Percentiles rank a stretch among this genome's conserved stretches.
Evolutionary conservation across 2,329 filamentous ascomycete species (phyloP).

Genomic region (Sclerotinia sclerotiorum): DNA sequence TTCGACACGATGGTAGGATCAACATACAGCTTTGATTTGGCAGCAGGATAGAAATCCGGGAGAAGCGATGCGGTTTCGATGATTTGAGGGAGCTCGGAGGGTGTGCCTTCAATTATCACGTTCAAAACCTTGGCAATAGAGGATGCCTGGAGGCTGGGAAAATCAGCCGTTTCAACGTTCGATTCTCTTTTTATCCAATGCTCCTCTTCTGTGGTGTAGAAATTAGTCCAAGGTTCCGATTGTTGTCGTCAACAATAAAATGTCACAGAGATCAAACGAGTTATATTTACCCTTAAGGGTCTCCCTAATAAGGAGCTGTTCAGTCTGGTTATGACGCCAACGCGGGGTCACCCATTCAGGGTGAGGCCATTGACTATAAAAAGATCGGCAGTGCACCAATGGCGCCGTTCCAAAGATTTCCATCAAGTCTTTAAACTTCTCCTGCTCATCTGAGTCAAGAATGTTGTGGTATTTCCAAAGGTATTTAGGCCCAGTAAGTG

Average conservation of each 20-base stretch:
- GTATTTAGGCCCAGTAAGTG: constrained; percentile 14
- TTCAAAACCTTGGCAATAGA: constrained; percentile 1
- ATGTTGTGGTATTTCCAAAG: background rate
- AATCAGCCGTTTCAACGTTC: background rate
- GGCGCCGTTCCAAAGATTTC: background rate
- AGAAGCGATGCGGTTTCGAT: constrained; percentile 12
- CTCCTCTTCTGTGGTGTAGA: background rate
- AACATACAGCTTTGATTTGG: constrained; percentile 13
- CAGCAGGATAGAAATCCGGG: constrained; percentile 14
- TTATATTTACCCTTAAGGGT: background rate
- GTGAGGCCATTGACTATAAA: constrained; percentile 12
- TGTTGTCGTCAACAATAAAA: background rate
- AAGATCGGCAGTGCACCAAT: constrained; percentile 6
- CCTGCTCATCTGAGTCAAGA: background rate
- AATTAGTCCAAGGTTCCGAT: background rate
- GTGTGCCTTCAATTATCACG: background rate
- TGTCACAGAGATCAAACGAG: background rate
- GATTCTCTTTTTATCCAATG: background rate
- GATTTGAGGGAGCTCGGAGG: constrained; percentile 11
- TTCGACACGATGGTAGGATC: constrained; percentile 1
- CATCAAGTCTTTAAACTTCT: background rate
- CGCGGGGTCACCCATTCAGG: background rate
- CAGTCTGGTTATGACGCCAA: background rate
- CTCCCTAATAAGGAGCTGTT: background rate
- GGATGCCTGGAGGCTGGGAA: background rate